Evolutionary conservation across 208 protist genomes (phyloP).

Genomic region (Leishmania major): DNA sequence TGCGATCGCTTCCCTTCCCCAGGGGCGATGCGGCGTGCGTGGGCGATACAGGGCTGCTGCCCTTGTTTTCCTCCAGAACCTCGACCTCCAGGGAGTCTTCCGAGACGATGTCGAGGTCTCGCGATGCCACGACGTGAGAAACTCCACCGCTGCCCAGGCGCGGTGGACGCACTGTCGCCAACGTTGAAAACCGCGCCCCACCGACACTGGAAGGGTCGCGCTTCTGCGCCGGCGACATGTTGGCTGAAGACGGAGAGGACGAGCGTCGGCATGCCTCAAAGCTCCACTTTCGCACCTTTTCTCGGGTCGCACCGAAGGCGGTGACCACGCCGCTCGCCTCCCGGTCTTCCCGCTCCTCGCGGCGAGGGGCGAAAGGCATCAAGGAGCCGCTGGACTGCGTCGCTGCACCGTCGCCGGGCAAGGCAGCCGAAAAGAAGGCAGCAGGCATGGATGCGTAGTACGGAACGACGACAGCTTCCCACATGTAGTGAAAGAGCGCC

Average conservation of each 20-base stretch:
- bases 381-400: slow-evolving; percentile 1
- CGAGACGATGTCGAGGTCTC: slow-evolving; percentile 12
- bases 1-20: neutral
- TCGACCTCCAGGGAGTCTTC: slow-evolving; percentile 36
- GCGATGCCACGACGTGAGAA: neutral
- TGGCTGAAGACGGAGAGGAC: neutral
- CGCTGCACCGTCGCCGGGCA: neutral
- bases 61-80: slow-evolving; percentile 20
- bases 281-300: slow-evolving; percentile 8
- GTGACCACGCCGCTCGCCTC: slow-evolving; percentile 26
- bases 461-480: slow-evolving; percentile 48
- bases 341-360: slow-evolving; percentile 12
- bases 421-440: neutral
- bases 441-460: slow-evolving; percentile 26
- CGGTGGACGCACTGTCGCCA: neutral
- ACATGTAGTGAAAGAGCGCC: slow-evolving; percentile 47
- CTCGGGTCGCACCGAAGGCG: slow-evolving; percentile 9
- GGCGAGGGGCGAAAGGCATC: neutral
- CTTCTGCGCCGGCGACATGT: neutral
- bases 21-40: neutral
- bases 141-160: neutral
- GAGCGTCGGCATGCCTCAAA: neutral
- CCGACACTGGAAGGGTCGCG: neutral
- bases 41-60: neutral
- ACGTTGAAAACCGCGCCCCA: neutral